Conservation (phyloP, 2,329 filamentous ascomycete genomes). For the Apiospora kogelbergensis region DNA sequence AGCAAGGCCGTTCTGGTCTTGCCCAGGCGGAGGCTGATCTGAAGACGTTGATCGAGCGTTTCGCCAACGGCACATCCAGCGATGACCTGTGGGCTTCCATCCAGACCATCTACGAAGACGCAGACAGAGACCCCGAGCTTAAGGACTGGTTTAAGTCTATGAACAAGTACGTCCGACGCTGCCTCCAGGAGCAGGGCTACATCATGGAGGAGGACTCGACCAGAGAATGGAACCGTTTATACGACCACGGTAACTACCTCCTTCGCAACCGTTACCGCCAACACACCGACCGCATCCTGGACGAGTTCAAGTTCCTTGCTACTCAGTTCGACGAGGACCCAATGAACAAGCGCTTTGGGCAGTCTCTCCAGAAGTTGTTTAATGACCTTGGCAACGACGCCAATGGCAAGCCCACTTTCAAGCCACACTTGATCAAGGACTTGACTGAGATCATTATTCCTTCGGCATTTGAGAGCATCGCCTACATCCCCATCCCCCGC, state of each 20-base stretch:
- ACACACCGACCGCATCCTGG: conserved; percentile 82
- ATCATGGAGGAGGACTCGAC: conserved; percentile 81
- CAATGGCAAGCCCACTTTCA: conserved; percentile 83
- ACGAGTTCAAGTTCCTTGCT: conserved; percentile 87
- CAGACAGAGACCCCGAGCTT: conserved; percentile 82
- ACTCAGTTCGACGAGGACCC: conserved; percentile 88
- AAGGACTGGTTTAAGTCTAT: conserved; percentile 85
- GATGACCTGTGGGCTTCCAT: conserved; percentile 85
- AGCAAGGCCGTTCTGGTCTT: conserved; percentile 70
- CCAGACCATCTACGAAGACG: conserved; percentile 81
- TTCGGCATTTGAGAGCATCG: conserved; percentile 75
- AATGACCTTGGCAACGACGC: conserved; percentile 82
- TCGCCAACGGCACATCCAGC: conserved; percentile 89
- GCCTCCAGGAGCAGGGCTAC: conserved; percentile 86
- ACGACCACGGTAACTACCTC: conserved; percentile 82
- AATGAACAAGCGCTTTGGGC: conserved; percentile 78
- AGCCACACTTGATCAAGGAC: conserved; percentile 90
- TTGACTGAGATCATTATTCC: conserved; percentile 85
- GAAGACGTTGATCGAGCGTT: conserved; percentile 87
- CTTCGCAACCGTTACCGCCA: conserved; percentile 84
- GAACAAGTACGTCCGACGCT: conserved; percentile 76
- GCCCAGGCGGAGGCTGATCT: conserved; percentile 75
- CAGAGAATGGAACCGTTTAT: conserved; percentile 78
- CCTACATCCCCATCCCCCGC: conserved; percentile 89
- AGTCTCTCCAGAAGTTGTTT: conserved; percentile 81